Percentiles rank a stretch among this genome's conserved stretches.
phyloP scores from a whole-genome alignment of 2,329 filamentous ascomycete species.

The Talaromyces rugulosus region DNA sequence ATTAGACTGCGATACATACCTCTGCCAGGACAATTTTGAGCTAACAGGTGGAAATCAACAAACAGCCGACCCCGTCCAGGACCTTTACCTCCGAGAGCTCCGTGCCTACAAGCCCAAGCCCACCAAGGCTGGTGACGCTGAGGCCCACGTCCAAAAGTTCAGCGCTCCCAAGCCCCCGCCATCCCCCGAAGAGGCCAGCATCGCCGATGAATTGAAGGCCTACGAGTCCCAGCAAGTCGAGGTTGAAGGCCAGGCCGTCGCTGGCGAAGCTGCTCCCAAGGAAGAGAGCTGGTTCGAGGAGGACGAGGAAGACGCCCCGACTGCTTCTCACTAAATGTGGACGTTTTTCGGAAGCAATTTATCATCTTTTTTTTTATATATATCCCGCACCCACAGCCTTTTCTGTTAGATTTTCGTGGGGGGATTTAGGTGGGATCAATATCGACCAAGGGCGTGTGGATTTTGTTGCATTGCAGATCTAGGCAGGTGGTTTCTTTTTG shows the following conservation, averaged over 20 bases:
- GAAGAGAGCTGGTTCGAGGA: constrained; percentile 81
- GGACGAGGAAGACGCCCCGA: constrained; percentile 50
- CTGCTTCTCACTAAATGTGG: constrained; percentile 38
- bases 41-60: constrained; percentile 3
- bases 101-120: constrained; percentile 86
- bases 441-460: neutral
- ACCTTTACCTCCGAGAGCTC: constrained; percentile 94
- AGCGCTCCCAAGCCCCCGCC: constrained; percentile 70
- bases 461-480: neutral
- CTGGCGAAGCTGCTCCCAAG: constrained; percentile 56
- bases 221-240: constrained; percentile 95
- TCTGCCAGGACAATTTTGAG: constrained; percentile 2
- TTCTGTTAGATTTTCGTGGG: neutral
- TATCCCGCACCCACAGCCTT: neutral
- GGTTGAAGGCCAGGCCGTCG: constrained; percentile 77
- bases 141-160: constrained; percentile 91
- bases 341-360: neutral
- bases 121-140: constrained; percentile 79
- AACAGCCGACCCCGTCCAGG: constrained; percentile 92
- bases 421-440: neutral
- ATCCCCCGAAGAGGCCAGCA: constrained; percentile 90
- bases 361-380: neutral
- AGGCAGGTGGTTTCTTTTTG: neutral
- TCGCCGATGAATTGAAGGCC: constrained; percentile 84
- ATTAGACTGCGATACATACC: neutral